A percentile compares a stretch with the other conserved stretches of the same genome.
Conservation (phyloP, 2,329 filamentous ascomycete genomes). For the Aureobasidium sp. region DNA sequence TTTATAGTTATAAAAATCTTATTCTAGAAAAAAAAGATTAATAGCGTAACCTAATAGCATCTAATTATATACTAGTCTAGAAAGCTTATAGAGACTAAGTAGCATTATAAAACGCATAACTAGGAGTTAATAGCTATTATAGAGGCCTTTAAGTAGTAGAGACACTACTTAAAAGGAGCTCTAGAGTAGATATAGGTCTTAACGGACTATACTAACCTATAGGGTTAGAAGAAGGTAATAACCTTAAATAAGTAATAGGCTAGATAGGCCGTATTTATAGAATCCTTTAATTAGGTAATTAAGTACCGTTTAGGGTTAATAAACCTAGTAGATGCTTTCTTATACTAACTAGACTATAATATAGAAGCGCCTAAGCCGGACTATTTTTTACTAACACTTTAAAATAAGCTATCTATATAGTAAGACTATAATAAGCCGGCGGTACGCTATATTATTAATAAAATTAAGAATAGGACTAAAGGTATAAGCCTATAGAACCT, state of each 20-base stretch:
- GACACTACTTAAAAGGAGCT: slow-evolving; percentile 13
- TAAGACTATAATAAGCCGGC: no score
- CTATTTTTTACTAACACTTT: no score
- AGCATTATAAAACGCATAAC: slow-evolving; percentile 18
- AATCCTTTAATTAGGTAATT: slow-evolving; percentile 17
- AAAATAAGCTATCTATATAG: no score
- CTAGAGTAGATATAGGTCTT: neutral
- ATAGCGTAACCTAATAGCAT: neutral
- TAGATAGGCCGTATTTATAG: slow-evolving; percentile 13
- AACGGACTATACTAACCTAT: slow-evolving; percentile 16
- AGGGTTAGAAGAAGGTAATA: neutral
- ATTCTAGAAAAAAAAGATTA: neutral
- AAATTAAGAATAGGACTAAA: slow-evolving; percentile 15
- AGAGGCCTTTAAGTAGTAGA: slow-evolving; percentile 16
- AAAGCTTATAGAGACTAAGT: neutral
- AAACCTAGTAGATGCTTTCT: no score
- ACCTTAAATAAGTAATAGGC: slow-evolving; percentile 13
- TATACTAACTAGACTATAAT: no score
- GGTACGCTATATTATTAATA: neutral
- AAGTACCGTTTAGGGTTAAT: neutral
- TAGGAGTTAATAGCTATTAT: slow-evolving; percentile 18
- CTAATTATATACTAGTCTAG: slow-evolving; percentile 9
- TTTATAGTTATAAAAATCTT: slow-evolving; percentile 13
- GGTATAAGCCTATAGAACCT: no score
- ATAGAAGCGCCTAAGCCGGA: no score